These are phyloP conservation scores for Vanrija sp. DNA, from an alignment of 1,284 basidiomycete genomes.

Conservation along the genomic window DNA sequence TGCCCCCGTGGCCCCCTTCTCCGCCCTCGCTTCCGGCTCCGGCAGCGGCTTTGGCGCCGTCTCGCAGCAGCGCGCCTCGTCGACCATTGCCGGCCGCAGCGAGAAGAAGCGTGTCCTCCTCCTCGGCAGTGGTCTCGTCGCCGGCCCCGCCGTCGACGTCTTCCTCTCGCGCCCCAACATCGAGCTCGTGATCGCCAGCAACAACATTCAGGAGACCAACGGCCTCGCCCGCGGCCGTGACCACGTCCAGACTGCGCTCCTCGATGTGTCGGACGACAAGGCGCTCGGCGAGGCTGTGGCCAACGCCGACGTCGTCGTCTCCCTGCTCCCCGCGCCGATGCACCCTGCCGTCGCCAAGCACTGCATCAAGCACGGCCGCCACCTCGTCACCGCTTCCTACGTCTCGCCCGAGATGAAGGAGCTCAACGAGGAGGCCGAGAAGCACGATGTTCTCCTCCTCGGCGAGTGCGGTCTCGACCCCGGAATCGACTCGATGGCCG, in stretches of 20 bases:
- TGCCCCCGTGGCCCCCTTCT: background rate
- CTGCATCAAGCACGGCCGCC: constrained; percentile 69
- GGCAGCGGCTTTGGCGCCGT: background rate
- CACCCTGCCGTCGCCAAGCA: constrained; percentile 71
- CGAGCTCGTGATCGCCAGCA: constrained; percentile 69
- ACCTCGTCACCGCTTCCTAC: constrained; percentile 91
- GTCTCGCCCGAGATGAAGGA: constrained; percentile 74
- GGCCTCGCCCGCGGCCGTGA: constrained; percentile 55
- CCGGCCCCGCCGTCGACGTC: constrained; percentile 74
- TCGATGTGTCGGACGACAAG: constrained; percentile 62
- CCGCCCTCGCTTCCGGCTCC: background rate
- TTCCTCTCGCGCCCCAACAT: constrained; percentile 61
- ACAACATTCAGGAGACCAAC: constrained; percentile 62
- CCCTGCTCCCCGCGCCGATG: constrained; percentile 73
- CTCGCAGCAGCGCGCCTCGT: background rate
- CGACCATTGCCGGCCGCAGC: background rate
- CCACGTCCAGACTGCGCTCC: constrained; percentile 59
- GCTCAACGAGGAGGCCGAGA: constrained; percentile 64
- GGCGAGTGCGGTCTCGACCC: constrained; percentile 95
- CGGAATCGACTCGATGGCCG: constrained; percentile 87
- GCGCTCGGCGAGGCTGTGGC: constrained; percentile 58
- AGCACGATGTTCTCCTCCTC: constrained; percentile 68
- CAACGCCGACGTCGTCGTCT: constrained; percentile 55
- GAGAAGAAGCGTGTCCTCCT: constrained; percentile 69
- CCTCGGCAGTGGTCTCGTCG: constrained; percentile 88